Evolutionary conservation across 2,329 filamentous ascomycete genomes (phyloP).

Genomic region (Coccinonectria pachysandricola): DNA sequence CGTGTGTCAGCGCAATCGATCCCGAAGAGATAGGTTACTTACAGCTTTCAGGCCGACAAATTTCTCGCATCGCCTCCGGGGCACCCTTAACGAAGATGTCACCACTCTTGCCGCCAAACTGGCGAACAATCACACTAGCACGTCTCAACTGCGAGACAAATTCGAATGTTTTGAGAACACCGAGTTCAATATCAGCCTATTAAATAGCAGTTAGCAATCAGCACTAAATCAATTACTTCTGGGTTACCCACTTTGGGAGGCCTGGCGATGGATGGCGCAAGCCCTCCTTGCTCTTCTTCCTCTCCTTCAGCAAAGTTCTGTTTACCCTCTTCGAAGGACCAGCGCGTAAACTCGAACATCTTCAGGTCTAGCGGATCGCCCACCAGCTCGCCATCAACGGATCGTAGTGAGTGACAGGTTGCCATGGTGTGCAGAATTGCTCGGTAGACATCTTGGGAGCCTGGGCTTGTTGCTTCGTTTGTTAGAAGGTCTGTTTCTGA

Average conservation of each 20-base stretch:
- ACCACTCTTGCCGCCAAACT: slow-evolving; percentile 74
- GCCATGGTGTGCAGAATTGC: slow-evolving; percentile 90
- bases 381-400: slow-evolving; percentile 78
- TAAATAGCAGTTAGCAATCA: too few species aligned
- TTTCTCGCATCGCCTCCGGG: slow-evolving; percentile 91
- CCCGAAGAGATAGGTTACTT: too few species aligned
- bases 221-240: slow-evolving; percentile 37
- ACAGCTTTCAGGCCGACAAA: slow-evolving; percentile 76
- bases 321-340: slow-evolving; percentile 83
- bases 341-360: slow-evolving; percentile 96
- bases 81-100: slow-evolving; percentile 94
- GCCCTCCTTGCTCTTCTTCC: slow-evolving; percentile 63
- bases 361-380: slow-evolving; percentile 93
- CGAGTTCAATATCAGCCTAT: slow-evolving; percentile 63
- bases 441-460: slow-evolving; percentile 26
- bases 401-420: slow-evolving; percentile 84
- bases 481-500: slow-evolving; percentile 52
- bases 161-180: slow-evolving; percentile 84
- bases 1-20: slow-evolving; percentile 13
- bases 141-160: slow-evolving; percentile 88
- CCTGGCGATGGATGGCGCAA: slow-evolving; percentile 80
- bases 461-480: slow-evolving; percentile 24
- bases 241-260: slow-evolving; percentile 53
- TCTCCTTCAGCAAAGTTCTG: slow-evolving; percentile 54
- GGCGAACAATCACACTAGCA: slow-evolving; percentile 84